Conservation (phyloP, 2,329 filamentous ascomycete species). For the Thelonectria rubi region DNA sequence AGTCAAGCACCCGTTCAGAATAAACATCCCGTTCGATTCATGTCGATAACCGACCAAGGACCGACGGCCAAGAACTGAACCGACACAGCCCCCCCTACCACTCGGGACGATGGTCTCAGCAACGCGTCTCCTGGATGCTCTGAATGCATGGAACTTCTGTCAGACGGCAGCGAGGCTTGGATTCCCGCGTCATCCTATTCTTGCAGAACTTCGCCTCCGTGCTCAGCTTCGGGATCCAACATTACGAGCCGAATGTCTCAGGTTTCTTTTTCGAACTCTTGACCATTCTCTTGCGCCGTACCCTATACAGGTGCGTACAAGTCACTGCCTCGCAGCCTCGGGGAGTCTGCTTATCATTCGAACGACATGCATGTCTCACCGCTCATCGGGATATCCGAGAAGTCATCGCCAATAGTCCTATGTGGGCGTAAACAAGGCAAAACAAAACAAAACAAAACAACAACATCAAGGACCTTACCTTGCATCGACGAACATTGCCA, state of each 20-base stretch:
- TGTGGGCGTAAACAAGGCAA: neutral
- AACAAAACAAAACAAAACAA: neutral
- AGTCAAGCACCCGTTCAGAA: too few species aligned
- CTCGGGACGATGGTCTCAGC: too few species aligned
- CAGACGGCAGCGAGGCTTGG: neutral
- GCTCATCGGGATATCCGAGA: neutral
- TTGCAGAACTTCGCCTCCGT: neutral
- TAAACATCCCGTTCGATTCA: too few species aligned
- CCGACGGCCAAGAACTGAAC: too few species aligned
- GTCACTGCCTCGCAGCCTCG: neutral
- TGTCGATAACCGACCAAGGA: too few species aligned
- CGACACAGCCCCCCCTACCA: too few species aligned
- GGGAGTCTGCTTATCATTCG: neutral
- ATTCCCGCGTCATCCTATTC: neutral
- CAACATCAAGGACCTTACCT: too few species aligned
- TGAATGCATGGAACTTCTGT: neutral
- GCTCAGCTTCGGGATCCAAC: neutral
- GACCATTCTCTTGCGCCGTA: too few species aligned
- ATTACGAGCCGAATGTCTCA: neutral
- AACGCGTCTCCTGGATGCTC: too few species aligned
- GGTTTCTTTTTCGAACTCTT: neutral
- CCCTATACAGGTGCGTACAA: neutral
- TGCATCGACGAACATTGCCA: too few species aligned
- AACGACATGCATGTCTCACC: neutral
- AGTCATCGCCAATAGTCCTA: too few species aligned